Conservation (phyloP, 768 basidiomycete genomes). For the Fistulinella prunicolor region DNA sequence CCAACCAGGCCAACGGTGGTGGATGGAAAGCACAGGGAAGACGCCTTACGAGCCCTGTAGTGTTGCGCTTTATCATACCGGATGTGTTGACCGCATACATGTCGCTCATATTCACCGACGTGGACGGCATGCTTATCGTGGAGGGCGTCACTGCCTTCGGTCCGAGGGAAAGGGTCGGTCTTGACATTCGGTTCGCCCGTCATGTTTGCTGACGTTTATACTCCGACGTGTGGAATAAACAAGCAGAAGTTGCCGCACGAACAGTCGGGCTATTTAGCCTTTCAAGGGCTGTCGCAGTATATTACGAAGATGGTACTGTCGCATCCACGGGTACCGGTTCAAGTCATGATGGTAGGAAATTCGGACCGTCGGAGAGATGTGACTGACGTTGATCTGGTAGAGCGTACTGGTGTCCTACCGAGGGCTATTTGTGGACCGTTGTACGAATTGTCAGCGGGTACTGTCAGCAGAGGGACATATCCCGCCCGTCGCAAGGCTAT, state of each 20-base stretch:
- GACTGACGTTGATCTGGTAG: conserved; percentile 29
- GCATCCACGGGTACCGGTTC: conserved; percentile 51
- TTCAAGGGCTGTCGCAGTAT: conserved; percentile 64
- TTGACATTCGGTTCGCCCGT: not conserved
- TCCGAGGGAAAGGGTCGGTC: conserved; percentile 61
- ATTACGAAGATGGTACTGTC: conserved; percentile 57
- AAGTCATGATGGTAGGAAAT: conserved; percentile 45
- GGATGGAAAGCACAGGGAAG: conserved; percentile 5
- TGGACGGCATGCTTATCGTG: conserved; percentile 43
- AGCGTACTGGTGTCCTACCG: conserved; percentile 54
- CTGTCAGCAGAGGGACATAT: conserved; percentile 68
- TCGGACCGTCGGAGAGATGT: not conserved
- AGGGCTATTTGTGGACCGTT: conserved; percentile 59
- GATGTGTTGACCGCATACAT: conserved; percentile 70
- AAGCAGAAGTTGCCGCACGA: conserved; percentile 63
- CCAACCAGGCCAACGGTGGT: conserved; percentile 3
- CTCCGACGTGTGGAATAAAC: not conserved
- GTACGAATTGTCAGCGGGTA: conserved; percentile 60
- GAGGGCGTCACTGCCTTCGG: conserved; percentile 72
- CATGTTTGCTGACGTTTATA: conserved; percentile 1
- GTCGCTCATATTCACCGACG: conserved; percentile 40
- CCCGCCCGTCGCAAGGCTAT: conserved; percentile 65
- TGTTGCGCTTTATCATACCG: conserved; percentile 57
- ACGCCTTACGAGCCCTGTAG: conserved; percentile 26
- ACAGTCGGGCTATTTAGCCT: conserved; percentile 65